Base-by-base conservation (phyloP, 352 stramenopile genomes). In the Phytophthora pluvialis region DNA sequence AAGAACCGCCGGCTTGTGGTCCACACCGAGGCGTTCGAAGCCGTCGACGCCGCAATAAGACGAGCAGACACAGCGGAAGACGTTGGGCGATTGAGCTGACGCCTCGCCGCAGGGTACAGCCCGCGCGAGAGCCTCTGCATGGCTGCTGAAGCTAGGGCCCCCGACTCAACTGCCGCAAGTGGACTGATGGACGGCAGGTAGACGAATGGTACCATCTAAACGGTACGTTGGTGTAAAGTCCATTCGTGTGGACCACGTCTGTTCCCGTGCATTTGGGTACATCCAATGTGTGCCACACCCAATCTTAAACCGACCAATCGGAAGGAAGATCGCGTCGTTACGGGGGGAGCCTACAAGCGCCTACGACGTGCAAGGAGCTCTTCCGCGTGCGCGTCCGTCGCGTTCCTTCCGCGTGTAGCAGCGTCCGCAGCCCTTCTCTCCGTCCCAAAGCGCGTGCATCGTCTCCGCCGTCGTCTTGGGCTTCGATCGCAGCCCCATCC, bases 241-340 rank as follows among this genome's bases (percentile, higher is more conserved):
- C 21, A 21, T 46, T 28, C 1, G 28, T 46, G 59, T 60, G 21
- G 3, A 18, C 28, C 59, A 61, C 55, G 10, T 35, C 0, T 15
- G 35, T 26, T 16, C 9, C 21, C 21, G 21, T 2, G 21, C 21
- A 21, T 52, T 55, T 48, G 10, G n/a, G 45, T 48, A 46, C 25
- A 49, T 47, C 15, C 11, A 0, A 8, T 31, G 40, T 31, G 3
- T 21, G 11, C 9, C 9, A 26, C 40, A 44, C 26, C 26, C 6
- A 18, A 47, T 31, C 16, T 31, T 47, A 16, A 40, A 40, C 45
- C 32, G 35, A 46, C 35, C 33, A 47, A 57, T 57, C 49, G 49
- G 26, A 13, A 43, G 16, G 39, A 60, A 66, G 54, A 65, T 70
- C 61, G 54, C 59, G 59, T 59, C 59, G 48, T 60, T 60, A 67